Base-by-base conservation (phyloP, 768 basidiomycete species). In the Suillus cothurnatus region DNA sequence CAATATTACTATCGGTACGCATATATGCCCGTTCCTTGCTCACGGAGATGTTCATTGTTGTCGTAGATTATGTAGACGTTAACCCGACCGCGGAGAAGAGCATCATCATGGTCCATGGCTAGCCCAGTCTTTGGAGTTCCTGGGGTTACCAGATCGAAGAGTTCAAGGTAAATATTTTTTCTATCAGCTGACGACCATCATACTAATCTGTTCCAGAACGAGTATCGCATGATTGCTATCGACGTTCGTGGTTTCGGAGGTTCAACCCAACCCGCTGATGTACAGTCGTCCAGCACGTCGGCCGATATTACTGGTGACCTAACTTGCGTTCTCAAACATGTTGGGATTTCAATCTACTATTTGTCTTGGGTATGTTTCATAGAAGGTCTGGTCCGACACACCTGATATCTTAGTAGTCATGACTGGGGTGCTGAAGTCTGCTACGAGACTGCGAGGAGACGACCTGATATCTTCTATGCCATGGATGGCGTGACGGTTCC, bases 51-150 rank as follows among this genome's bases (percentile, higher is more conserved):
- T 15, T 49, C 23, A 15, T 15, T 23, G 2, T 49, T 26, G 23
- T 49, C 14, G 8, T 7, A 26, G 47, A 49, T 49, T 49, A 49
- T 14, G 47, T 49, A 49, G 83, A 92, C 47, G 71, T 91, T 65
- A 90, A 91, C 66, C 81, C 86, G 12, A 67, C 64, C 0, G 84
- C 84, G 3, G 73, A 82, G 32, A 79, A 74, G 15, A 84, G 87
- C 0, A 75, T 92, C 3, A 57, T 93, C 36, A 82, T 93, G 81
- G 86, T 92, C 92, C 91, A 93, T 69, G 91, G 91, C 4, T 93
- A 91, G 91, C 91, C 91, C 0, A 83, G 87, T 67, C 73, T 92
- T 4, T 92, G 91, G 91, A 88, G 86, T 62, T 84, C 83, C 23
- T 93, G 91, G 91, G 82, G 86, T 23, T 83, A 82, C 38, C 91